phyloP scores from a whole-genome alignment of 192 early-diverging fungal genomes.

The Endogone sp. region DNA sequence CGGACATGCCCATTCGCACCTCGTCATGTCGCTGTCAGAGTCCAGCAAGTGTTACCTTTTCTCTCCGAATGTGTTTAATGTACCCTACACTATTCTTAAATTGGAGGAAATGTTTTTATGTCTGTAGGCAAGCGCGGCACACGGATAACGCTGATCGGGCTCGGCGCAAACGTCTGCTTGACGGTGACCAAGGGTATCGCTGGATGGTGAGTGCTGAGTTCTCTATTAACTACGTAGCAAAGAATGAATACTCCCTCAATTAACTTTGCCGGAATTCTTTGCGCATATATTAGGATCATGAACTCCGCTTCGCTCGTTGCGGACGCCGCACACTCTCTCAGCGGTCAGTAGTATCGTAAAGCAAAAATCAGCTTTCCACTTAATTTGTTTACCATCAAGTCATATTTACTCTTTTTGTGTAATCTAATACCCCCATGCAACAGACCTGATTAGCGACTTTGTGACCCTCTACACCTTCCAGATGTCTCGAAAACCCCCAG shows the following conservation, averaged over 20 bases:
- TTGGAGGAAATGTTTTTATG: too few species aligned
- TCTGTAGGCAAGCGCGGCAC: constrained; percentile 53
- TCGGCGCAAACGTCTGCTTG: constrained; percentile 59
- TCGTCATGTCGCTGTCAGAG: neutral
- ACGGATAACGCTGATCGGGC: constrained; percentile 64
- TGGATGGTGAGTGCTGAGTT: constrained; percentile 37
- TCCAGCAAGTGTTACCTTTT: neutral
- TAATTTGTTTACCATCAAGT: neutral
- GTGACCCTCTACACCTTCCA: constrained; percentile 78
- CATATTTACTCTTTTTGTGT: too few species aligned
- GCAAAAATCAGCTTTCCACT: neutral
- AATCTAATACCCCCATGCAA: neutral
- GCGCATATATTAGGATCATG: constrained; percentile 31
- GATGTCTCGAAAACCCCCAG: constrained; percentile 58
- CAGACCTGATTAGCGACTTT: constrained; percentile 66
- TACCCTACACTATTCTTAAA: too few species aligned
- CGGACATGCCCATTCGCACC: neutral
- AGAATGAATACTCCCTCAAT: neutral
- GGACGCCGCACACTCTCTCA: constrained; percentile 77
- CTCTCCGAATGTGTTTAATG: too few species aligned
- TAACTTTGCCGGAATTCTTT: neutral
- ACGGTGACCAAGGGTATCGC: constrained; percentile 61
- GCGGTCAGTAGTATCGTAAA: constrained; percentile 32
- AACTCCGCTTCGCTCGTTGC: constrained; percentile 78
- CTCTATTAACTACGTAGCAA: too few species aligned